Percentiles rank a stretch among this genome's conserved stretches.
These are phyloP conservation scores for Nicotiana benthamiana DNA, from an alignment of 257 asterid species.

Conservation along the genomic window DNA sequence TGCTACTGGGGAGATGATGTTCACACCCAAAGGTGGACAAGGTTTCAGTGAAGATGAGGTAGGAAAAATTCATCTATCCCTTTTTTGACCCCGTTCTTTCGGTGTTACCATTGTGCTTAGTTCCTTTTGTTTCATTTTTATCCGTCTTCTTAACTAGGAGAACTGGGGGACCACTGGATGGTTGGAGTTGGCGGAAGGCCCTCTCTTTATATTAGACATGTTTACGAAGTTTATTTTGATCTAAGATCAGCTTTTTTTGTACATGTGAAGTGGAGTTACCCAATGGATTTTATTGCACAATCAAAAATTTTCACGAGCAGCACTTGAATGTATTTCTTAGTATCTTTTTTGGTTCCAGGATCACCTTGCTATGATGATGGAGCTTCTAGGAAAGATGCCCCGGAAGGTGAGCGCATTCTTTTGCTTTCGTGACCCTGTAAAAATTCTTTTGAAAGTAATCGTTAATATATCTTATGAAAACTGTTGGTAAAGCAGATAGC, in stretches of 20 bases:
- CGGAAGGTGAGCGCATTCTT: conserved; percentile 49
- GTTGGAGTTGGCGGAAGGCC: not conserved
- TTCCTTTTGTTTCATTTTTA: not conserved
- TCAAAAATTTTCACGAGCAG: not conserved
- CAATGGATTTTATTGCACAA: not conserved
- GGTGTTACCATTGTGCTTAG: not conserved
- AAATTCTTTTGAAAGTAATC: not conserved
- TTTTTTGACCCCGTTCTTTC: not conserved
- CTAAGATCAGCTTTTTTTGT: not conserved
- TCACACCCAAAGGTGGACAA: conserved; percentile 85
- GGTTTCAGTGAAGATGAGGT: conserved; percentile 98
- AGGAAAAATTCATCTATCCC: conserved; percentile 8
- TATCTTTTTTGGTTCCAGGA: conserved; percentile 37
- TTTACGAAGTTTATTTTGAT: not conserved
- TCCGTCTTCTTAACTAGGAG: not conserved
- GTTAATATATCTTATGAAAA: not conserved
- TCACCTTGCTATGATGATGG: conserved; percentile 99
- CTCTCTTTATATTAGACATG: not conserved
- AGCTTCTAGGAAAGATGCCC: conserved; percentile 94
- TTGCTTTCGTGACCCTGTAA: not conserved
- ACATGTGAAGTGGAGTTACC: not conserved
- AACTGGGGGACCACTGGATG: not conserved
- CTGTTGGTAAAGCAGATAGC: conserved; percentile 48
- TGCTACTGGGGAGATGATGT: conserved; percentile 97
- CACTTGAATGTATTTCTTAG: not conserved